Percentiles rank a stretch among this genome's conserved stretches.
phyloP scores from a whole-genome alignment of 768 basidiomycete species.

The Bullera alba region DNA sequence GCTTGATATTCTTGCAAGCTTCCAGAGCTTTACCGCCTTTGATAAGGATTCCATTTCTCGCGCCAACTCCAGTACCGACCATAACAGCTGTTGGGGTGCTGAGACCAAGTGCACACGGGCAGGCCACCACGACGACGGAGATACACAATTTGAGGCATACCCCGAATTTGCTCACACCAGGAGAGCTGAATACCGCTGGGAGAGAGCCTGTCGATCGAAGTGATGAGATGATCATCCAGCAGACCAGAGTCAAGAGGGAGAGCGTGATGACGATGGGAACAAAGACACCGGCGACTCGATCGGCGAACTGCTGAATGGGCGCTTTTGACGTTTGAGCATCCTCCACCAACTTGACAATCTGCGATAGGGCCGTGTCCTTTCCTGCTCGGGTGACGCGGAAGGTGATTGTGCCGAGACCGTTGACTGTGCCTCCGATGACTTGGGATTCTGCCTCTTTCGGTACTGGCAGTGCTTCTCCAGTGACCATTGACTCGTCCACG shows the following conservation, averaged over 20 bases:
- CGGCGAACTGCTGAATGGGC: constrained; percentile 95
- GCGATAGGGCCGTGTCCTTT: constrained; percentile 88
- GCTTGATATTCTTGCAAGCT: constrained; percentile 72
- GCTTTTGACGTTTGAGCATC: constrained; percentile 97
- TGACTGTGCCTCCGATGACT: constrained; percentile 95
- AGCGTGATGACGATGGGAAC: constrained; percentile 85
- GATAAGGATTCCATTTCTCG: constrained; percentile 93
- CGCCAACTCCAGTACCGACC: constrained; percentile 97
- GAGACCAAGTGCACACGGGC: constrained; percentile 92
- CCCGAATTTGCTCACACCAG: constrained; percentile 73
- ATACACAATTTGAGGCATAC: constrained; percentile 96
- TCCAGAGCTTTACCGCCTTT: constrained; percentile 94
- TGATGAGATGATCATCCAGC: constrained; percentile 71
- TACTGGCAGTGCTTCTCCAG: constrained; percentile 86
- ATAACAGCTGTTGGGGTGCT: constrained; percentile 98
- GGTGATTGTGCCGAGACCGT: constrained; percentile 93
- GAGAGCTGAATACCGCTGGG: constrained; percentile 74
- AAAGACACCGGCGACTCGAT: constrained; percentile 88
- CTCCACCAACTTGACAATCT: constrained; percentile 94
- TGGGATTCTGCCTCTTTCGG: constrained; percentile 73
- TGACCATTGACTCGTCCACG: constrained; percentile 96
- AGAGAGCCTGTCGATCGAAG: constrained; percentile 49
- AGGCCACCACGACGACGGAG: constrained; percentile 94
- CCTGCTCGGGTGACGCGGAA: constrained; percentile 93
- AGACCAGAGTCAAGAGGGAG: constrained; percentile 68